A percentile compares a stretch with the other conserved stretches of the same genome.
These are phyloP conservation scores for Eremothecium sinecaudum DNA, from an alignment of 1,139 yeast species.

Conservation along the genomic window DNA sequence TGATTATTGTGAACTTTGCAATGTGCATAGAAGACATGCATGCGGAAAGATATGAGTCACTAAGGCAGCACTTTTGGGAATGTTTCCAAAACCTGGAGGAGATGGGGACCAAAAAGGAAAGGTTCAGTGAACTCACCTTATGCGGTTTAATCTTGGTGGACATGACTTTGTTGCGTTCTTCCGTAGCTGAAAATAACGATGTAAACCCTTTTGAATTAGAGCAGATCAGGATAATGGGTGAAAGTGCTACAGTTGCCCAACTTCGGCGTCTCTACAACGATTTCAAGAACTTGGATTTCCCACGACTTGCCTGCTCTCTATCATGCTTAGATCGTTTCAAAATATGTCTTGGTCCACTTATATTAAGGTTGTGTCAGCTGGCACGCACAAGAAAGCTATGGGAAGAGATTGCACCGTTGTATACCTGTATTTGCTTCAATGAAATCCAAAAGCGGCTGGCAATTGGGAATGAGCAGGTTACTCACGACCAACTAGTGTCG, in stretches of 20 bases:
- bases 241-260: slow-evolving; percentile 11
- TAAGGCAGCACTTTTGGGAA: slow-evolving; percentile 11
- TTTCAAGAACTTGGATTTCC: slow-evolving; percentile 14
- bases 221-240: slow-evolving; percentile 18
- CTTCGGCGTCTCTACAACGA: slow-evolving; percentile 14
- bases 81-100: slow-evolving; percentile 22
- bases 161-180: slow-evolving; percentile 13
- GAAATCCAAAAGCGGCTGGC: slow-evolving; percentile 19
- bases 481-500: slow-evolving; percentile 22
- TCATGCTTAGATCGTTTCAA: slow-evolving; percentile 9
- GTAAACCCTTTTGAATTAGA: slow-evolving; percentile 28
- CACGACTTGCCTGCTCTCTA: slow-evolving; percentile 11
- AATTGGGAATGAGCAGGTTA: slow-evolving; percentile 10
- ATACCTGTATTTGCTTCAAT: slow-evolving; percentile 22
- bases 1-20: slow-evolving; percentile 16
- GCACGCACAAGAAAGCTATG: slow-evolving; percentile 22
- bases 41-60: slow-evolving; percentile 6
- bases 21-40: slow-evolving; percentile 12
- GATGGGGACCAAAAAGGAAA: slow-evolving; percentile 15
- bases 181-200: slow-evolving; percentile 7
- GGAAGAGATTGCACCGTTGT: slow-evolving; percentile 23
- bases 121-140: slow-evolving; percentile 16
- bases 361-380: slow-evolving; percentile 14
- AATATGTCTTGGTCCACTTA: slow-evolving; percentile 10
- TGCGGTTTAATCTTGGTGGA: slow-evolving; percentile 23